Conservation (phyloP, 2,329 filamentous ascomycete genomes). For the Parastagonospora nodorum region DNA sequence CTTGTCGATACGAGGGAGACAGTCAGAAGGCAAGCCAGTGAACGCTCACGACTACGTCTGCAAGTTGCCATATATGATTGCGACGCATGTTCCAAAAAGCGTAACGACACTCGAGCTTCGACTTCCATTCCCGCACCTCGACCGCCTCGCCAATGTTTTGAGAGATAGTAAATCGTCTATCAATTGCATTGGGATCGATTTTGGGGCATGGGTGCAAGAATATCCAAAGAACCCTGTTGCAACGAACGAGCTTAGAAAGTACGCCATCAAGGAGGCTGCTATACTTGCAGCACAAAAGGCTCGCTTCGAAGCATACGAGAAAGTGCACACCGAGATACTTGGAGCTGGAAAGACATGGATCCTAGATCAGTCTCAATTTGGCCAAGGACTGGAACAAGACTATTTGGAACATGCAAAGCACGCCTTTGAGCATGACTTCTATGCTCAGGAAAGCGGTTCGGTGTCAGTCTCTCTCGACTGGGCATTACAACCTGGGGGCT, state of each 20-base stretch:
- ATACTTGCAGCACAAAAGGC: conserved; percentile 1
- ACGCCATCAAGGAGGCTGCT: conserved; percentile 3
- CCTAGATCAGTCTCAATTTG: conserved; percentile 2
- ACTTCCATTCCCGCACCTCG: conserved; percentile 19
- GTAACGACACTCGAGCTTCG: conserved; percentile 26
- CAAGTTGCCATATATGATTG: conserved; percentile 7
- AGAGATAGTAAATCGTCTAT: conserved; percentile 9
- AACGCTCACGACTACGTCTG: conserved; percentile 21
- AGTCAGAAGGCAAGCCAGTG: conserved; percentile 5
- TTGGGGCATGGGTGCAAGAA: conserved; percentile 34
- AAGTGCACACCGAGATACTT: conserved; percentile 4
- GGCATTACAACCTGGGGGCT: not conserved
- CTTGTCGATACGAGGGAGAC: conserved; percentile 25
- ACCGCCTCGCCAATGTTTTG: conserved; percentile 14
- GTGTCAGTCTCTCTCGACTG: not conserved
- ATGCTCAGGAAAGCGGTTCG: not conserved
- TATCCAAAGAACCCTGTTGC: conserved; percentile 12
- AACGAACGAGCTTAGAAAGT: not conserved
- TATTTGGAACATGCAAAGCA: not conserved
- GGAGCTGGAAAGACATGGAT: conserved; percentile 6
- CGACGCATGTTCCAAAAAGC: conserved; percentile 3
- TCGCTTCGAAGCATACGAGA: conserved; percentile 7
- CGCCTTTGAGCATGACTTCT: not conserved
- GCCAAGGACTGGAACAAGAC: not conserved
- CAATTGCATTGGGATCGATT: conserved; percentile 25